Conservation (phyloP, 805 yeast species). For the Ogataea pini region DNA sequence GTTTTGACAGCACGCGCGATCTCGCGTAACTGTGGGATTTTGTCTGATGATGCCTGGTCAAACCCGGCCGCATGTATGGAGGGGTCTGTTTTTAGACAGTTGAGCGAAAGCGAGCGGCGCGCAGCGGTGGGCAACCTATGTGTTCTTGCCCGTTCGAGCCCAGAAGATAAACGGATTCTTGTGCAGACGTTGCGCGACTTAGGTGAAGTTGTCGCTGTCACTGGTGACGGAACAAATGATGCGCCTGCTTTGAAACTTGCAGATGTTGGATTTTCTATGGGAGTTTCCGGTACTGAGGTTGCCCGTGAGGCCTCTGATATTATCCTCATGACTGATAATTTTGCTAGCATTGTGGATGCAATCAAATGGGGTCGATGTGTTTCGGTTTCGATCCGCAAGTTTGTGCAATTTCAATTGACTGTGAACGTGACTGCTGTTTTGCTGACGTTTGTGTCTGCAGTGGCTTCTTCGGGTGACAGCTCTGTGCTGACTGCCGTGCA, state of each 20-base stretch:
- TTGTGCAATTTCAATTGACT: slow-evolving; percentile 93
- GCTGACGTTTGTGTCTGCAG: slow-evolving; percentile 91
- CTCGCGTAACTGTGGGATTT: slow-evolving; percentile 81
- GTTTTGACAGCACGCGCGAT: slow-evolving; percentile 89
- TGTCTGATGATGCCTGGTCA: slow-evolving; percentile 49
- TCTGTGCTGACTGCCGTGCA: slow-evolving; percentile 97
- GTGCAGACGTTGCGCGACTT: slow-evolving; percentile 76
- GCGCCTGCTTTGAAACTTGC: slow-evolving; percentile 97
- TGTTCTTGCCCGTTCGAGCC: slow-evolving; percentile 92
- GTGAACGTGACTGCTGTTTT: slow-evolving; percentile 97
- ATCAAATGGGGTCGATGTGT: slow-evolving; percentile 99
- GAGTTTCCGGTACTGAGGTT: slow-evolving; percentile 96
- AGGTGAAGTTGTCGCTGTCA: slow-evolving; percentile 96
- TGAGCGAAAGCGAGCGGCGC: slow-evolving; percentile 56
- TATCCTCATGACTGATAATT: slow-evolving; percentile 95
- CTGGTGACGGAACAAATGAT: slow-evolving; percentile 99
- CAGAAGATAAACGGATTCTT: slow-evolving; percentile 88
- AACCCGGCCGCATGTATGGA: slow-evolving; percentile 75
- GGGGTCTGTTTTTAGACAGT: slow-evolving; percentile 83
- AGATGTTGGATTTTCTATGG: slow-evolving; percentile 98
- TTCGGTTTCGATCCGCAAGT: slow-evolving; percentile 89
- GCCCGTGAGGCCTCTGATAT: slow-evolving; percentile 98
- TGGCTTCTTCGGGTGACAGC: slow-evolving; percentile 71
- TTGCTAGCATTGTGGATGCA: slow-evolving; percentile 92
- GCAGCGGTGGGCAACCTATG: slow-evolving; percentile 69